Evolutionary conservation across 768 basidiomycete species (phyloP).

Genomic region (Tulasnella sp.): DNA sequence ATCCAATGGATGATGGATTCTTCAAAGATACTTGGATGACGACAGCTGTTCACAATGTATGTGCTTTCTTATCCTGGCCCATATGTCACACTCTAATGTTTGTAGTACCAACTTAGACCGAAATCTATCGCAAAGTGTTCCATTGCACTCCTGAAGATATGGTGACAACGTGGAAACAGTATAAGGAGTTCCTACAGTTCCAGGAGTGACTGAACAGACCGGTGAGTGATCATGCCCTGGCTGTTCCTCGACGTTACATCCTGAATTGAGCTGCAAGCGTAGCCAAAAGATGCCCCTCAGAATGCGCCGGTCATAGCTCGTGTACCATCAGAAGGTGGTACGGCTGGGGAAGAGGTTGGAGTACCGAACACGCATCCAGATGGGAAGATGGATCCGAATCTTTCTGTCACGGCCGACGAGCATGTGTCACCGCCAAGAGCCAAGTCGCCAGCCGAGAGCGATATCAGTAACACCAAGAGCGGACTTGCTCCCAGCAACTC

Average conservation of each 20-base stretch:
- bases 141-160: conserved; percentile 87
- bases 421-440: not conserved
- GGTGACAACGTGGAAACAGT: conserved; percentile 92
- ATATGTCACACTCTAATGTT: conserved; percentile 16
- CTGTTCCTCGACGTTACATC: conserved; percentile 14
- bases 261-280: conserved; percentile 20
- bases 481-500: not conserved
- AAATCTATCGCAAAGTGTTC: conserved; percentile 93
- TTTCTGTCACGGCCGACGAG: not conserved
- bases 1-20: conserved; percentile 78
- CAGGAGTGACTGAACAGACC: conserved; percentile 66
- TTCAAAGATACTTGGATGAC: conserved; percentile 88
- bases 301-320: conserved; percentile 34
- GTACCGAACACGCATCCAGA: conserved; percentile 2
- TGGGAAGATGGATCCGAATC: conserved; percentile 10
- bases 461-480: not conserved
- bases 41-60: conserved; percentile 77
- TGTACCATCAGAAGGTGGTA: conserved; percentile 45
- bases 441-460: not conserved
- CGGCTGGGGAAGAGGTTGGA: not conserved
- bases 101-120: conserved; percentile 49
- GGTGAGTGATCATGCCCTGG: conserved; percentile 33
- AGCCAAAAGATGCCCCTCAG: conserved; percentile 25
- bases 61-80: conserved; percentile 22
- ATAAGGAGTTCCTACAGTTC: conserved; percentile 69